phyloP scores from a whole-genome alignment of 2,329 filamentous ascomycete genomes.

The Seiridium cupressi region DNA sequence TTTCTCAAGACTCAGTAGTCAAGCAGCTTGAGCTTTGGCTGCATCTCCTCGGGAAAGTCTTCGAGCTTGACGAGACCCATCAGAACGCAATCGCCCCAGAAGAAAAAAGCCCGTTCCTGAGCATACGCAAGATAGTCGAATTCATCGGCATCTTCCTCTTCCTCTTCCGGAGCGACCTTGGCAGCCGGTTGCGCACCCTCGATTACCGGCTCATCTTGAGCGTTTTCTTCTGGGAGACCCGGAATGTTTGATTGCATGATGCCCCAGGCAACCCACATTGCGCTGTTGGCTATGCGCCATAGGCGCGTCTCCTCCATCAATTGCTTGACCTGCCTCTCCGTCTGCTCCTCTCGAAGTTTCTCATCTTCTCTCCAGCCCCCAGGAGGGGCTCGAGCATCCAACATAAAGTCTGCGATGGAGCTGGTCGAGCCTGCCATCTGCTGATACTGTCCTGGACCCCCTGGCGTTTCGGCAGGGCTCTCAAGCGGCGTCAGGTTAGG shows the following conservation, averaged over 20 bases:
- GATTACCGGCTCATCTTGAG: slow-evolving; percentile 31
- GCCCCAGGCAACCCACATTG: slow-evolving; percentile 93
- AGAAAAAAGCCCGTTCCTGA: slow-evolving; percentile 86
- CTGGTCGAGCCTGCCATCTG: slow-evolving; percentile 36
- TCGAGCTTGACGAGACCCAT: slow-evolving; percentile 73
- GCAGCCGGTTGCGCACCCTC: slow-evolving; percentile 13
- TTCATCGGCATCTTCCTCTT: slow-evolving; percentile 55
- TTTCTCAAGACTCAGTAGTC: not conserved
- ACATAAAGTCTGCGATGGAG: slow-evolving; percentile 70
- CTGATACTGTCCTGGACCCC: slow-evolving; percentile 35
- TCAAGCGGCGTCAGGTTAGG: slow-evolving; percentile 43
- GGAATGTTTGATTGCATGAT: slow-evolving; percentile 91
- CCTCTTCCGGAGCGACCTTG: slow-evolving; percentile 27
- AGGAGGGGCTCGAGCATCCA: slow-evolving; percentile 67
- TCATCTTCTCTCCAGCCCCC: slow-evolving; percentile 61
- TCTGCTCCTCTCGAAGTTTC: slow-evolving; percentile 57
- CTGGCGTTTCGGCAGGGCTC: slow-evolving; percentile 38
- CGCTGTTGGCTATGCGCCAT: slow-evolving; percentile 86
- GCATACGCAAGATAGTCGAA: slow-evolving; percentile 95
- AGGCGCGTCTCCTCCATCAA: slow-evolving; percentile 76
- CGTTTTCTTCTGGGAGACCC: slow-evolving; percentile 51
- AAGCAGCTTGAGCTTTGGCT: slow-evolving; percentile 59
- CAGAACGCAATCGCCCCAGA: slow-evolving; percentile 85
- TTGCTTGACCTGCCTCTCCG: slow-evolving; percentile 66
- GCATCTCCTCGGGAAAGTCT: slow-evolving; percentile 71